phyloP scores from a whole-genome alignment of 2,329 filamentous ascomycete species.

The Penicillium polonicum region DNA sequence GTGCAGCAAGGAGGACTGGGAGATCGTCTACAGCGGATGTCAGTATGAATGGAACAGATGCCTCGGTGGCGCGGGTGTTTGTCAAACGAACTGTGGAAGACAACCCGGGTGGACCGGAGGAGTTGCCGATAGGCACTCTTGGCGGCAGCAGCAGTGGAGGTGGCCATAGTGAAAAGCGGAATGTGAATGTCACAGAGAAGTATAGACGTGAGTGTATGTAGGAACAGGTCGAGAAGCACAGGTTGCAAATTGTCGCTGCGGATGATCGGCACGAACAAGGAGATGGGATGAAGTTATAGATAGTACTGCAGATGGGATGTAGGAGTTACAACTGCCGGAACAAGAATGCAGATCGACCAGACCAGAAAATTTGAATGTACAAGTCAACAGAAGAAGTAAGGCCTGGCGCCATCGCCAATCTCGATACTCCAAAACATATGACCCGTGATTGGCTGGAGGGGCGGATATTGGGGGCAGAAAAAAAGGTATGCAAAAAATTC shows the following conservation, averaged over 20 bases:
- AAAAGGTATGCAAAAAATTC: conserved; percentile 33
- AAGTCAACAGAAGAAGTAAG: conserved; percentile 1
- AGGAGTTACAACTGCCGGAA: not conserved
- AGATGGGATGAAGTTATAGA: not conserved
- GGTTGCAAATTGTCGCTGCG: not conserved
- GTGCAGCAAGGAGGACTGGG: conserved; percentile 67
- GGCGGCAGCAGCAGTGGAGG: conserved; percentile 54
- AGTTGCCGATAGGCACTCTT: conserved; percentile 76
- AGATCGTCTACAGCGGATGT: conserved; percentile 61
- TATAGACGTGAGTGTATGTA: not conserved
- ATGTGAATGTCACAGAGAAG: not conserved
- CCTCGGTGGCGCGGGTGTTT: not conserved
- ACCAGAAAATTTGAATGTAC: not conserved
- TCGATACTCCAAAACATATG: conserved; percentile 26
- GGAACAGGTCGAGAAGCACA: not conserved
- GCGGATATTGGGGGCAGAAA: conserved; percentile 38
- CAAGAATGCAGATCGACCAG: not conserved
- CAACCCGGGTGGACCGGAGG: conserved; percentile 74
- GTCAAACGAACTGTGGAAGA: conserved; percentile 68
- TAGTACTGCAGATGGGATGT: not conserved
- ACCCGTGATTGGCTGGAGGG: conserved; percentile 28
- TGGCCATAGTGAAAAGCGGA: conserved; percentile 21
- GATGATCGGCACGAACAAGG: not conserved
- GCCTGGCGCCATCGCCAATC: not conserved
- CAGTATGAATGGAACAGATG: conserved; percentile 1